Evolutionary conservation across 768 basidiomycete genomes (phyloP), one percentile per base, ranked within the genome.

Genomic region (Hirschioporus abietinus): DNA sequence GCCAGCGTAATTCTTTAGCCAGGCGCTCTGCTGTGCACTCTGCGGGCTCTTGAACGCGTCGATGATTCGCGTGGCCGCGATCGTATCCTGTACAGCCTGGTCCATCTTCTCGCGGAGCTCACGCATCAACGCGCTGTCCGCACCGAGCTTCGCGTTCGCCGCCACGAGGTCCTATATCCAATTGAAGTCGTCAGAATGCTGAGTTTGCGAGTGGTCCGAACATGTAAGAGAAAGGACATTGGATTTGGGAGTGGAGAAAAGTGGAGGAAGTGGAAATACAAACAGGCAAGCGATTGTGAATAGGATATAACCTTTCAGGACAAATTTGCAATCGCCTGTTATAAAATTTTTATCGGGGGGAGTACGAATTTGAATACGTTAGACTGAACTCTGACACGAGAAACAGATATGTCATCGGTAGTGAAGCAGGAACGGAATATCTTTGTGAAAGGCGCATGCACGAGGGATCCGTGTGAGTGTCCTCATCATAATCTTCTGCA

Each of bases 1-100:
- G n/a, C 80, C 82, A 1, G 92, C 89, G 67, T 92, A 86, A 63
- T 89, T 89, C 73, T 91, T 92, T 63, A 93, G 78, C 75, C 90
- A 87, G 25, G 81, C 82, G 24, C 84, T 86, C 67, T 87, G 84
- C 70, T 87, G 86, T 15, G 42, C 42, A 20, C 42, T 52, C 66
- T 92, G 90, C 1, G 89, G 89, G 71, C 89, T 89, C 68, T 82
- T 84, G 78, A 90, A 91, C 7, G 88, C 92, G 70, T 93, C 92
- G 62, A 95, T 80, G 65, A 93, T 88, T 30, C 86, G 86, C 8
- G 86, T 92, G 1, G 90, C 86, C 27, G 87, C 80, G 64, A 93
- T 92, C 25, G 88, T 91, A 71, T 94, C 93, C 76, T 91, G 87
- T 27, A 92, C 88, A 0, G 89, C 84, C 75, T 89, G 87, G 64